Percentiles rank a stretch among this genome's conserved stretches.
Conservation (phyloP, 2,329 filamentous ascomycete genomes). For the Arthroderma sp. region DNA sequence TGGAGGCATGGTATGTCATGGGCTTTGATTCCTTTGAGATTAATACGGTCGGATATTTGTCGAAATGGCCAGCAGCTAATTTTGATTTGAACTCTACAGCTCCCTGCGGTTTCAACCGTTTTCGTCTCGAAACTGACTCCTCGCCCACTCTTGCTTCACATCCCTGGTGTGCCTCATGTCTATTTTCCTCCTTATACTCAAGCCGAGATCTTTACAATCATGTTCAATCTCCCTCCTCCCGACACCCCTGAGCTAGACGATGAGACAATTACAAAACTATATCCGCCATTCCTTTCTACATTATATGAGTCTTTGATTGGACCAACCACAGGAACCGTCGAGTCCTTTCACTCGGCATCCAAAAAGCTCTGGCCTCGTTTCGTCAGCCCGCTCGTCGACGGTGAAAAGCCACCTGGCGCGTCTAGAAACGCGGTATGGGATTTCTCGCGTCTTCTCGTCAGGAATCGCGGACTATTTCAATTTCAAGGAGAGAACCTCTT, state of each 20-base stretch:
- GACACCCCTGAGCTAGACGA: conserved; percentile 18
- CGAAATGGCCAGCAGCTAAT: not conserved
- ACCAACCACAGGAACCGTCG: conserved; percentile 65
- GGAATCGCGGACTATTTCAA: conserved; percentile 33
- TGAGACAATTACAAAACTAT: conserved; percentile 22
- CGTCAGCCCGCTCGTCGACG: conserved; percentile 59
- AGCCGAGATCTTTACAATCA: conserved; percentile 62
- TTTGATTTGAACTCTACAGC: conserved; percentile 36
- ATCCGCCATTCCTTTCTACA: conserved; percentile 61
- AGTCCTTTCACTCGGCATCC: conserved; percentile 57
- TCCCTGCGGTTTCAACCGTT: conserved; percentile 62
- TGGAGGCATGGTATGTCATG: conserved; percentile 56
- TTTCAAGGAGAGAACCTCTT: conserved; percentile 32
- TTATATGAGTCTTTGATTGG: conserved; percentile 79
- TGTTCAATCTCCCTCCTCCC: conserved; percentile 43
- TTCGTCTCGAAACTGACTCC: conserved; percentile 60
- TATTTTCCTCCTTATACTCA: conserved; percentile 78
- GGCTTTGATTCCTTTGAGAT: not conserved
- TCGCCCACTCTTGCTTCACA: conserved; percentile 54
- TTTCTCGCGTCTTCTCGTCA: conserved; percentile 67
- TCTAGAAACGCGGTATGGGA: conserved; percentile 53
- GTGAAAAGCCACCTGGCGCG: conserved; percentile 37
- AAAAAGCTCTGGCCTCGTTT: conserved; percentile 74
- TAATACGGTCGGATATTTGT: too few species aligned
- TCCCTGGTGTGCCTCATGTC: conserved; percentile 58